Evolutionary conservation across 768 basidiomycete species (phyloP).

Genomic region (Phlebiopsis flavidoalba): DNA sequence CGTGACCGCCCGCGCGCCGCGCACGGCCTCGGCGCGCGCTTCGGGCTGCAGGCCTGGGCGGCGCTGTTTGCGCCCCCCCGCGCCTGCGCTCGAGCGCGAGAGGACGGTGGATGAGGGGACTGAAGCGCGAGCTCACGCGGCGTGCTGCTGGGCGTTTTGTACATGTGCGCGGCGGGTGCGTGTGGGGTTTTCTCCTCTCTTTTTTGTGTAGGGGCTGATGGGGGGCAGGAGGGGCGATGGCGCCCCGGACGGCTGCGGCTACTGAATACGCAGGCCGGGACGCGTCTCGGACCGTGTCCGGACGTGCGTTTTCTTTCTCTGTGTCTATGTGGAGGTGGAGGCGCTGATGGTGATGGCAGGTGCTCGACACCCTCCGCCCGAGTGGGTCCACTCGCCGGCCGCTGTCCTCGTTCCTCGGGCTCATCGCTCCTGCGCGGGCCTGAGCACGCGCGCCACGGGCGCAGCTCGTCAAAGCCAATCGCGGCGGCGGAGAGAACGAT

Average conservation of each 20-base stretch:
- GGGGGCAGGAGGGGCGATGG: slow-evolving; percentile 39
- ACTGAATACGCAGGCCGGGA: slow-evolving; percentile 75
- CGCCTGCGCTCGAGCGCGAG: slow-evolving; percentile 19
- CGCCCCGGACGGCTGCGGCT: slow-evolving; percentile 61
- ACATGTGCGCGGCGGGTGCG: slow-evolving; percentile 76
- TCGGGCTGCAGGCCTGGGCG: slow-evolving; percentile 50
- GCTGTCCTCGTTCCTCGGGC: too few relatives aligned
- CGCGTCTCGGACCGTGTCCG: slow-evolving; percentile 70
- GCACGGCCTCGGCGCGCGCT: slow-evolving; percentile 42
- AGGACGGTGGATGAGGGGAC: slow-evolving; percentile 39
- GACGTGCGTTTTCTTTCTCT: slow-evolving; percentile 39
- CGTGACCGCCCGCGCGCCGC: slow-evolving; percentile 56
- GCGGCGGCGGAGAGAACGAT: slow-evolving; percentile 70
- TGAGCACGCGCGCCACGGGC: too few relatives aligned
- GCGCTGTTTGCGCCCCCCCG: slow-evolving; percentile 34
- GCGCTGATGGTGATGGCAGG: background rate
- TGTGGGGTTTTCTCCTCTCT: slow-evolving; percentile 9
- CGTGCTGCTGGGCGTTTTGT: slow-evolving; percentile 75
- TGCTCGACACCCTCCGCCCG: too few relatives aligned
- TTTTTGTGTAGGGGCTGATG: background rate
- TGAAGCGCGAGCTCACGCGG: slow-evolving; percentile 58
- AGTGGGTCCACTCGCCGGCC: too few relatives aligned
- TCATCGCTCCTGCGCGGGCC: too few relatives aligned
- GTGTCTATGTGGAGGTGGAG: background rate
- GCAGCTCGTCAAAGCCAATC: too few relatives aligned